Evolutionary conservation across 2,329 filamentous ascomycete species (phyloP).

Genomic region (Diaporthe sp.): DNA sequence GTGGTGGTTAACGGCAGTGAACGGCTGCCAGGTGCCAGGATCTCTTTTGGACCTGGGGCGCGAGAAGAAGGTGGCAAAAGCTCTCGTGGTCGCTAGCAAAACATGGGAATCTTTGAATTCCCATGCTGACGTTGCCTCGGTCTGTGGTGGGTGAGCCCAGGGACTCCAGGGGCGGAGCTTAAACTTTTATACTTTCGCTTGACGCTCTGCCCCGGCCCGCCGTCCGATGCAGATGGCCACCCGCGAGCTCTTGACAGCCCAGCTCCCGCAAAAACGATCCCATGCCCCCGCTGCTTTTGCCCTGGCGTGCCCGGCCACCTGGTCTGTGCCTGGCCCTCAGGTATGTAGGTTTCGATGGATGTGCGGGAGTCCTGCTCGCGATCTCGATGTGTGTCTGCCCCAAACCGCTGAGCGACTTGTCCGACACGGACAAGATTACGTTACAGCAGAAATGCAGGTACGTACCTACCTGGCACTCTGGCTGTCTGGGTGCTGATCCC

Average conservation of each 20-base stretch:
- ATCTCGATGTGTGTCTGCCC: not conserved
- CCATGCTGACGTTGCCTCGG: not conserved
- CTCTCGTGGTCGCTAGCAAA: not conserved
- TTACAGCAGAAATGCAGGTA: not conserved
- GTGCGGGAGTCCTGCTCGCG: not conserved
- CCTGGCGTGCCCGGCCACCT: not conserved
- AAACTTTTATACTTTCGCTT: conserved; percentile 23
- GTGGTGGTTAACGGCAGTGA: no score
- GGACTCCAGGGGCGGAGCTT: not conserved
- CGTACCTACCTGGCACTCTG: no score
- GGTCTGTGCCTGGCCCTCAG: not conserved
- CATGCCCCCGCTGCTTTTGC: no score
- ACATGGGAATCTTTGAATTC: conserved; percentile 24
- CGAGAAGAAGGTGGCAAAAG: not conserved
- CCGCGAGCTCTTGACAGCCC: not conserved
- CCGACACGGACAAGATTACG: not conserved
- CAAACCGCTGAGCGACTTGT: not conserved
- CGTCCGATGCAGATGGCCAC: not conserved
- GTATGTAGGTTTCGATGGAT: no score
- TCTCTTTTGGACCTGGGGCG: no score
- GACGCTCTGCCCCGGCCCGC: conserved; percentile 3
- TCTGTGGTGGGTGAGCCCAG: not conserved
- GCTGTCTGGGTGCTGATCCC: no score
- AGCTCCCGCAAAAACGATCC: not conserved
- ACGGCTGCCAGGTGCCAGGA: not conserved